phyloP scores from a whole-genome alignment of 192 early-diverging fungal species.

The Phlyctochytrium bullatum region DNA sequence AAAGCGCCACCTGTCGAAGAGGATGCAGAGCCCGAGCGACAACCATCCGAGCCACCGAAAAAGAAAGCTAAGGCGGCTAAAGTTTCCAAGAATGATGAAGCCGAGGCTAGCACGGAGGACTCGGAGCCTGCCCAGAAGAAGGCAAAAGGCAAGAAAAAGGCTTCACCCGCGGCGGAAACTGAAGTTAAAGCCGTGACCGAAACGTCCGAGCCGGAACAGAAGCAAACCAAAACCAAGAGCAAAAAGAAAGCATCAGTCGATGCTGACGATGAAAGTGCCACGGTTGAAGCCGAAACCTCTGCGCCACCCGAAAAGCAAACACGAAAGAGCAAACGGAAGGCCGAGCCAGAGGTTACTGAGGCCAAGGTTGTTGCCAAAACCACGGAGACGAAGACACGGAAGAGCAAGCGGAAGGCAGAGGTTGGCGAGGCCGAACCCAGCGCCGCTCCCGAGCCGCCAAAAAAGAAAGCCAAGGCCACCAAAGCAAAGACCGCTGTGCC shows the following conservation, averaged over 20 bases:
- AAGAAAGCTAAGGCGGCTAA: too few relatives aligned
- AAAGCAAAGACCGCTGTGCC: background rate
- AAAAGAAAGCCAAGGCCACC: background rate
- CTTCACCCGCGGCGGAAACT: too few relatives aligned
- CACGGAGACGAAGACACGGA: too few relatives aligned
- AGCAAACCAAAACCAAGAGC: background rate
- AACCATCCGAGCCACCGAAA: too few relatives aligned
- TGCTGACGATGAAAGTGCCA: background rate
- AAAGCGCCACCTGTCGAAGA: too few relatives aligned
- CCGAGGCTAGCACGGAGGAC: too few relatives aligned
- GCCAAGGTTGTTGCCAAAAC: too few relatives aligned
- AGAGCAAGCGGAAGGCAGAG: background rate
- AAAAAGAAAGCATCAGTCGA: background rate
- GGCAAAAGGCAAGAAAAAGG: conserved; percentile 1
- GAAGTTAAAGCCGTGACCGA: background rate
- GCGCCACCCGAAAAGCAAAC: too few relatives aligned
- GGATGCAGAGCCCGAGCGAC: too few relatives aligned
- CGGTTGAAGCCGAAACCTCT: background rate
- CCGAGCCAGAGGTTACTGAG: background rate
- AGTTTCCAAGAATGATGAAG: too few relatives aligned
- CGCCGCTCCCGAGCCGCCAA: background rate
- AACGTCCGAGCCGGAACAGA: background rate
- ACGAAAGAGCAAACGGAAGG: background rate
- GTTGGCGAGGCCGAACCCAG: background rate
- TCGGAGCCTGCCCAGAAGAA: too few relatives aligned